phyloP scores from a whole-genome alignment of 768 basidiomycete species.

The Mycena leptocephala region DNA sequence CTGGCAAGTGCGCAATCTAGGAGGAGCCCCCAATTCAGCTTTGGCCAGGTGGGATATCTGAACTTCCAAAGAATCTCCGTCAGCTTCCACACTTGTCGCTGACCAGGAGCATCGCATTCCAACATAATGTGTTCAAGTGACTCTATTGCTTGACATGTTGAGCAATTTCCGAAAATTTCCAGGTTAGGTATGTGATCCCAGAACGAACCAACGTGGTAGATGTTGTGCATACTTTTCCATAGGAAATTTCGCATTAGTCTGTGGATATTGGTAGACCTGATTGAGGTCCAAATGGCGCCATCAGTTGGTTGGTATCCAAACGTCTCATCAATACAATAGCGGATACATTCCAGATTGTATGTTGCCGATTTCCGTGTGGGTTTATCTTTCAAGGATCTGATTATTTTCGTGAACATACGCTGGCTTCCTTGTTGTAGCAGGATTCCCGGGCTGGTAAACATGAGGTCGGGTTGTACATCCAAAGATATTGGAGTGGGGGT shows the following conservation, averaged over 20 bases:
- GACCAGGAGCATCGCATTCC: slow-evolving; percentile 11
- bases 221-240: background rate
- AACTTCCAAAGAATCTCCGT: background rate
- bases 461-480: background rate
- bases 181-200: background rate
- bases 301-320: slow-evolving; percentile 1
- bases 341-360: background rate
- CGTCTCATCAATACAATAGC: background rate
- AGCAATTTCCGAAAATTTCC: background rate
- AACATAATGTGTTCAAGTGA: slow-evolving; percentile 10
- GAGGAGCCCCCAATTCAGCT: background rate
- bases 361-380: background rate
- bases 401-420: background rate
- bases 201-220: background rate
- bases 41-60: background rate
- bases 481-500: too few relatives aligned
- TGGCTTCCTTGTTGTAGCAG: background rate
- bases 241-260: background rate
- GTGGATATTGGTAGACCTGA: background rate
- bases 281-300: background rate
- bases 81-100: background rate
- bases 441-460: background rate
- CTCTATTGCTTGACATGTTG: background rate
- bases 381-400: background rate
- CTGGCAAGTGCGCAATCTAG: background rate